Percentiles rank a stretch among this genome's conserved stretches.
These are phyloP conservation scores for Amanita jacksonii DNA, from an alignment of 768 basidiomycete species.

Conservation along the genomic window DNA sequence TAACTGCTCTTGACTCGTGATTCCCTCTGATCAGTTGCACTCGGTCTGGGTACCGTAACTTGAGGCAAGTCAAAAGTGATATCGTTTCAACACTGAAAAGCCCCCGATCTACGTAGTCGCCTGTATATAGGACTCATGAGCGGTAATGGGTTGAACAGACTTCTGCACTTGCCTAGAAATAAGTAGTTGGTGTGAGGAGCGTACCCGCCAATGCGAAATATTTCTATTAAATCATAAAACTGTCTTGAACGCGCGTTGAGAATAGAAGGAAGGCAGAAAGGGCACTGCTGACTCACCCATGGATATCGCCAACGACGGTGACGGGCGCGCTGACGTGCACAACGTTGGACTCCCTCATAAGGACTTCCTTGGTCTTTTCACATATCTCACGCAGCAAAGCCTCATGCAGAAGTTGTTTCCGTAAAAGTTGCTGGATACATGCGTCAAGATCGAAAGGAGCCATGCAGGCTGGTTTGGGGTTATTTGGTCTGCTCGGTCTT, in stretches of 20 bases:
- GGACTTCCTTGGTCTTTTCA: constrained; percentile 98
- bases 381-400: constrained; percentile 95
- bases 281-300: constrained; percentile 62
- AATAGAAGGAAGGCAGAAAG: constrained; percentile 10
- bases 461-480: constrained; percentile 30
- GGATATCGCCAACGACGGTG: constrained; percentile 98
- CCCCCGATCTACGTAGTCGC: constrained; percentile 97
- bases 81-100: constrained; percentile 98
- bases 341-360: constrained; percentile 98
- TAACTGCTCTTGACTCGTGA: constrained; percentile 96
- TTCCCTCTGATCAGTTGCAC: constrained; percentile 97
- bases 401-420: constrained; percentile 92
- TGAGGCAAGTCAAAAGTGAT: constrained; percentile 91
- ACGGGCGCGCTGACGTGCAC: constrained; percentile 95
- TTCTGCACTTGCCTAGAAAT: constrained; percentile 70
- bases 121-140: constrained; percentile 31
- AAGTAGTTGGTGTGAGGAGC: constrained; percentile 97
- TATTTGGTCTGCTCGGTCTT: constrained; percentile 19
- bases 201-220: constrained; percentile 96
- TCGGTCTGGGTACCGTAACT: constrained; percentile 92
- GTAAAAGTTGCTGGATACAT: constrained; percentile 83
- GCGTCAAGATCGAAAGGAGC: constrained; percentile 92
- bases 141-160: not conserved
- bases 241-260: constrained; percentile 58
- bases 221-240: constrained; percentile 99